These are phyloP conservation scores for Thalassiosira mediterranea DNA, from an alignment of 352 stramenopile species.

Conservation along the genomic window DNA sequence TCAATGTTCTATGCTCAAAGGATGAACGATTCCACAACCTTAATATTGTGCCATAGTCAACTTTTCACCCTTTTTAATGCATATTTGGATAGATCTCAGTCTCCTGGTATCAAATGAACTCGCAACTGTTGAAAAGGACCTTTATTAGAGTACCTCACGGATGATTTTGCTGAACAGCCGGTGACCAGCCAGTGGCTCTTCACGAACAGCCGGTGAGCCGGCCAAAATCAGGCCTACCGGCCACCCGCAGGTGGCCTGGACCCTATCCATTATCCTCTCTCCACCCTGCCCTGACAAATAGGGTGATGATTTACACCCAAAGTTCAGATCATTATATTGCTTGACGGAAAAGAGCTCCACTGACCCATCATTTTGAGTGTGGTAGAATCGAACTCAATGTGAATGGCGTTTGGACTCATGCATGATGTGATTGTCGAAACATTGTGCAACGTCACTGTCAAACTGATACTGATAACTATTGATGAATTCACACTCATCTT, in stretches of 20 bases:
- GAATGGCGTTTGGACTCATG: constrained; percentile 22
- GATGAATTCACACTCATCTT: constrained; percentile 13
- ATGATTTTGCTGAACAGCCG: no score
- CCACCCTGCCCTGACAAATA: constrained; percentile 47
- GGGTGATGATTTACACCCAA: constrained; percentile 50
- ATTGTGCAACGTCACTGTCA: constrained; percentile 58
- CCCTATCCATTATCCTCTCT: no score
- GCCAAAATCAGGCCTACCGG: no score
- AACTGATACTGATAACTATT: constrained; percentile 8
- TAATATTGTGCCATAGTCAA: background rate
- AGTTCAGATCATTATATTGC: constrained; percentile 25
- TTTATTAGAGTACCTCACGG: no score
- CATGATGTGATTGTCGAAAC: constrained; percentile 61
- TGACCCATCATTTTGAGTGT: constrained; percentile 5
- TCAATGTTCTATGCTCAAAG: background rate
- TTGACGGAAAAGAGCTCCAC: constrained; percentile 14
- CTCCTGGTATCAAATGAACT: no score
- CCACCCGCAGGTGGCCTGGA: no score
- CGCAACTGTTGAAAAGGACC: no score
- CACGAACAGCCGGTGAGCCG: no score
- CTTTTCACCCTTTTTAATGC: background rate
- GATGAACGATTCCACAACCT: no score
- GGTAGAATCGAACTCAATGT: constrained; percentile 26
- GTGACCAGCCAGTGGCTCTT: no score
- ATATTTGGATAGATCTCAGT: background rate